phyloP scores from a whole-genome alignment of 345 rosid genomes.

The Hypericum perforatum region DNA sequence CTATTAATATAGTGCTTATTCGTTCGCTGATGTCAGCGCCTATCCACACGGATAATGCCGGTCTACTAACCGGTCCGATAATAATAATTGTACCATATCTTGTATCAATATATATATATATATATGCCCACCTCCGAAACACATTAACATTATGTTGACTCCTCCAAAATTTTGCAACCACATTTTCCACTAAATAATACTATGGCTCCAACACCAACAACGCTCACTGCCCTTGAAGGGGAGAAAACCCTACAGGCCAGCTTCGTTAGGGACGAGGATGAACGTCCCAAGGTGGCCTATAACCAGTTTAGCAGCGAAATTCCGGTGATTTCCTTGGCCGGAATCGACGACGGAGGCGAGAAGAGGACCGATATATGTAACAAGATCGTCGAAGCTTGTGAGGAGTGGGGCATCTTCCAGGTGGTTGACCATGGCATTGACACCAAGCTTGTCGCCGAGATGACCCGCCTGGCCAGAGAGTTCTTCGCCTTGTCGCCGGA shows the following conservation, averaged over 20 bases:
- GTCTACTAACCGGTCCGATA: no score
- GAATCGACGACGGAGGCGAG: background rate
- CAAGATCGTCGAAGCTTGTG: background rate
- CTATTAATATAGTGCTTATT: no score
- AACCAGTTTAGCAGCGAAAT: slow-evolving; percentile 2
- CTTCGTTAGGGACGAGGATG: slow-evolving; percentile 2
- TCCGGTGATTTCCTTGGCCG: slow-evolving; percentile 2
- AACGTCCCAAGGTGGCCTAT: slow-evolving; percentile 2
- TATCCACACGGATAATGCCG: no score
- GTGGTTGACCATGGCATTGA: background rate
- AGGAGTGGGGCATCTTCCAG: slow-evolving; percentile 5
- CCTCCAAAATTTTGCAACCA: no score
- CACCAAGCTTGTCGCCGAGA: background rate
- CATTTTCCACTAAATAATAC: background rate
- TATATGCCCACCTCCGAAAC: no score
- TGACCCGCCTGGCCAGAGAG: background rate
- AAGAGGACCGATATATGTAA: background rate
- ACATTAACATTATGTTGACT: no score
- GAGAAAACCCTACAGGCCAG: slow-evolving; percentile 1
- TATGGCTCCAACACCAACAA: background rate
- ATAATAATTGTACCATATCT: no score
- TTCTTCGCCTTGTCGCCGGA: slow-evolving; percentile 2
- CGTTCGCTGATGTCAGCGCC: no score
- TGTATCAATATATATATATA: no score
- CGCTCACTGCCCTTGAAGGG: background rate